Evolutionary conservation across 768 basidiomycete species (phyloP), one percentile per base, ranked within the genome.

Genomic region (Porpolomopsis calyptriformis): DNA sequence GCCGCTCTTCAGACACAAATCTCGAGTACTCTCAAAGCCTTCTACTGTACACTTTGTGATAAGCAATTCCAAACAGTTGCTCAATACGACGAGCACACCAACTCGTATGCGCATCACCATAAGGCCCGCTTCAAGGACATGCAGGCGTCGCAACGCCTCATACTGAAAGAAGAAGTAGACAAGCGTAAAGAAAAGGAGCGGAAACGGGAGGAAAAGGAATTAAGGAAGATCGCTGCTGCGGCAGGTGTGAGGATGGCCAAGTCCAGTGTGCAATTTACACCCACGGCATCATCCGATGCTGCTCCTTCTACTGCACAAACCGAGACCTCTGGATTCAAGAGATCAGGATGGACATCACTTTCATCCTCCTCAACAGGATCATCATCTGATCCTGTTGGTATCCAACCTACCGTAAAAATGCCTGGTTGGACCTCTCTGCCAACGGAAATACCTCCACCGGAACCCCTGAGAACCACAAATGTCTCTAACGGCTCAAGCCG

Each of bases 11-110:
- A 78, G 53, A 71, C 69, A 22, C 84, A 90, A 58, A 77, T 91
- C 24, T 75, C 73, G 1, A 70, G 71, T 40, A 78, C 79, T 4
- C 70, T 90, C 39, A 72, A 72, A 25, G 71, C 84, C 7, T 90
- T 90, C 63, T 89, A 88, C 58, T 91, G 88, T 59, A 64, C 70
- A 20, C 71, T 88, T 16, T 91, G 88, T 66, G 85, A 88, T 50
- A 89, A 89, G 59, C 88, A 91, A 59, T 90, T 89, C 65, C 74
- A 80, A 60, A 90, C 74, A 40, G 84, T 90, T 16, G 79, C 85
- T 0, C 87, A 88, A 56, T 91, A 85, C 54, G 88, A 90, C 52
- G 88, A 90, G 56, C 88, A 91, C 61, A 85, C 84, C 45, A 90
- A 89, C 56, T 88, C 88, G 5, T 89, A 88, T 53, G 84, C 85